A percentile compares a stretch with the other conserved stretches of the same genome.
Conservation (phyloP, 805 yeast genomes). For the Candida sphagnicola region DNA sequence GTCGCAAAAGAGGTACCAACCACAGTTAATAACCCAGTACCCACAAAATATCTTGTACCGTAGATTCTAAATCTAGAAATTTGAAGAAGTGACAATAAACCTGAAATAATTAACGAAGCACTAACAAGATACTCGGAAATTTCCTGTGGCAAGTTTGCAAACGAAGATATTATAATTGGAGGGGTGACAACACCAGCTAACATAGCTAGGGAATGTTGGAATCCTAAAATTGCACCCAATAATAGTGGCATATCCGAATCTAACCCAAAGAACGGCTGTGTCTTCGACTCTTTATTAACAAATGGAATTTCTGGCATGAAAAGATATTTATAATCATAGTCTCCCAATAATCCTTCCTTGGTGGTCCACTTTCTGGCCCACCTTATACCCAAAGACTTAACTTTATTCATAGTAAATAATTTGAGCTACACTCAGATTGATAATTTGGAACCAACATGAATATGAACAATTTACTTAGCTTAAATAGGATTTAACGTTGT, state of each 20-base stretch:
- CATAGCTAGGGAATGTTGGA: conserved; percentile 89
- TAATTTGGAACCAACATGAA: no score
- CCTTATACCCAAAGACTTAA: not conserved
- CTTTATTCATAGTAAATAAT: conserved; percentile 1
- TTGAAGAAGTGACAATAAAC: conserved; percentile 55
- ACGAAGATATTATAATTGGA: conserved; percentile 63
- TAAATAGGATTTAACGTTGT: no score
- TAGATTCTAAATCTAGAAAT: conserved; percentile 74
- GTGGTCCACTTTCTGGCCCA: conserved; percentile 53
- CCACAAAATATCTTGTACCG: conserved; percentile 70
- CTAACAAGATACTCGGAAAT: conserved; percentile 35
- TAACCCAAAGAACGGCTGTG: conserved; percentile 81
- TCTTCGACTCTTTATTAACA: conserved; percentile 37
- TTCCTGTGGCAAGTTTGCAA: conserved; percentile 53
- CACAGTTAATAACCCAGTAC: conserved; percentile 85
- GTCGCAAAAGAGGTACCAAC: conserved; percentile 92
- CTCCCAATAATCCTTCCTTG: conserved; percentile 79
- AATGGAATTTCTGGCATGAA: conserved; percentile 83
- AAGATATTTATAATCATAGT: conserved; percentile 74
- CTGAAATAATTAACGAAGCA: conserved; percentile 35
- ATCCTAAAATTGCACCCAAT: conserved; percentile 72
- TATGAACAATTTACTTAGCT: no score
- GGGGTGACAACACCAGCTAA: conserved; percentile 88
- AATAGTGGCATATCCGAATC: conserved; percentile 78
- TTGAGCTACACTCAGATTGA: no score